A percentile compares a stretch with the other conserved stretches of the same genome.
Conservation (phyloP, 1,284 basidiomycete genomes). For the Fistulinella cinereoalba region DNA sequence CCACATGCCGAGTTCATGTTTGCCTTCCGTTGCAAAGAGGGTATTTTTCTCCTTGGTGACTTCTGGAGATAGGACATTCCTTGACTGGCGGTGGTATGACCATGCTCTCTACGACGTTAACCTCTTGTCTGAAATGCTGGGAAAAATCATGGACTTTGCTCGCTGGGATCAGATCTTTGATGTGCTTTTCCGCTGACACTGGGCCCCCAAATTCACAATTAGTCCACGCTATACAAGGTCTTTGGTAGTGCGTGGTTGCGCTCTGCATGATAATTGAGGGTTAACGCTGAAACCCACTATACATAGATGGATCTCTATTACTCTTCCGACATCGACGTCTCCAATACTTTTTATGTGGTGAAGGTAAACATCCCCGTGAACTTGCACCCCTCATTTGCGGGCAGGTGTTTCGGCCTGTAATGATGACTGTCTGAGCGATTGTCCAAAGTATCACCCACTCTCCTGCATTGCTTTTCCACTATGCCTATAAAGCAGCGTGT, state of each 20-base stretch:
- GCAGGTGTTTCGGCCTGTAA: slow-evolving; percentile 42
- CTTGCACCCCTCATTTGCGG: slow-evolving; percentile 86
- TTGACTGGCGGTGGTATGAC: slow-evolving; percentile 98
- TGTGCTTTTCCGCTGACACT: slow-evolving; percentile 75
- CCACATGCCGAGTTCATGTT: slow-evolving; percentile 95
- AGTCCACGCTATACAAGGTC: slow-evolving; percentile 91
- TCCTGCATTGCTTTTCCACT: slow-evolving; percentile 77
- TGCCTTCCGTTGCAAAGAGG: slow-evolving; percentile 77
- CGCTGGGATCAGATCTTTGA: slow-evolving; percentile 65
- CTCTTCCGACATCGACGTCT: slow-evolving; percentile 93
- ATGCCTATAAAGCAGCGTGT: slow-evolving; percentile 95
- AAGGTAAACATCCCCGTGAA: slow-evolving; percentile 85
- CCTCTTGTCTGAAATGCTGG: slow-evolving; percentile 63
- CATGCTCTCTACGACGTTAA: slow-evolving; percentile 87
- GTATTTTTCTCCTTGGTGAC: slow-evolving; percentile 89
- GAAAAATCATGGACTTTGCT: slow-evolving; percentile 45
- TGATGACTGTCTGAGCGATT: not conserved
- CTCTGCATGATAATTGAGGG: not conserved
- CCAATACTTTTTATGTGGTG: slow-evolving; percentile 94
- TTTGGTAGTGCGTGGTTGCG: slow-evolving; percentile 65
- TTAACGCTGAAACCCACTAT: slow-evolving; percentile 6
- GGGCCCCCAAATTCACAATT: slow-evolving; percentile 83
- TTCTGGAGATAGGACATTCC: slow-evolving; percentile 99
- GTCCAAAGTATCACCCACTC: slow-evolving; percentile 64
- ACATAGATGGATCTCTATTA: slow-evolving; percentile 69